These are phyloP conservation scores for Ophiostoma quercus DNA, from an alignment of 2,329 filamentous ascomycete genomes.

Conservation along the genomic window DNA sequence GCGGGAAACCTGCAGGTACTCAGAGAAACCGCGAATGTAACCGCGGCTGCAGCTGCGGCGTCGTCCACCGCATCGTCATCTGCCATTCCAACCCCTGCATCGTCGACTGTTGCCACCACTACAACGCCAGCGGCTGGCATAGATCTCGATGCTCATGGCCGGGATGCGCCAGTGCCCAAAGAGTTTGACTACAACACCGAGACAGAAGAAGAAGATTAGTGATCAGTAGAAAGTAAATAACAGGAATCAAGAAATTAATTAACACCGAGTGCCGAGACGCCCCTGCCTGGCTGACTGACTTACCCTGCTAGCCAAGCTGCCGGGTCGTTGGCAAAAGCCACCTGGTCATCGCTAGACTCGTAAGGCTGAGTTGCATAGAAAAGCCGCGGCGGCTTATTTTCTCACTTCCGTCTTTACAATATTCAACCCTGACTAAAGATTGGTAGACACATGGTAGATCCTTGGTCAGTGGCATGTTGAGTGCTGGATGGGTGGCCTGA, in stretches of 20 bases:
- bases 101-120: neutral
- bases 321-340: neutral
- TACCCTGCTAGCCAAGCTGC: neutral
- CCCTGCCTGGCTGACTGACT: neutral
- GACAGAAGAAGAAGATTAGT: slow-evolving; percentile 22
- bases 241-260: neutral
- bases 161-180: slow-evolving; percentile 30
- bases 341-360: neutral
- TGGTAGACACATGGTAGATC: neutral
- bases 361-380: slow-evolving; percentile 2
- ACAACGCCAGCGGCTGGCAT: too few species aligned
- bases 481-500: neutral
- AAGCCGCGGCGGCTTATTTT: neutral
- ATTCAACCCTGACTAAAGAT: neutral
- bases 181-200: slow-evolving; percentile 35
- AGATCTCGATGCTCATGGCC: slow-evolving; percentile 18
- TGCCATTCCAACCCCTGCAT: neutral
- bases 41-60: slow-evolving; percentile 2
- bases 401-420: neutral
- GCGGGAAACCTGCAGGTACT: slow-evolving; percentile 9
- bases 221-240: neutral
- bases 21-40: neutral
- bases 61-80: neutral
- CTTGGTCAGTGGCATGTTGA: neutral
- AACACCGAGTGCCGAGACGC: neutral